A percentile compares a stretch with the other conserved stretches of the same genome.
Conservation (phyloP, 2,329 filamentous ascomycete genomes). For the Thielaviopsis ethacetica region DNA sequence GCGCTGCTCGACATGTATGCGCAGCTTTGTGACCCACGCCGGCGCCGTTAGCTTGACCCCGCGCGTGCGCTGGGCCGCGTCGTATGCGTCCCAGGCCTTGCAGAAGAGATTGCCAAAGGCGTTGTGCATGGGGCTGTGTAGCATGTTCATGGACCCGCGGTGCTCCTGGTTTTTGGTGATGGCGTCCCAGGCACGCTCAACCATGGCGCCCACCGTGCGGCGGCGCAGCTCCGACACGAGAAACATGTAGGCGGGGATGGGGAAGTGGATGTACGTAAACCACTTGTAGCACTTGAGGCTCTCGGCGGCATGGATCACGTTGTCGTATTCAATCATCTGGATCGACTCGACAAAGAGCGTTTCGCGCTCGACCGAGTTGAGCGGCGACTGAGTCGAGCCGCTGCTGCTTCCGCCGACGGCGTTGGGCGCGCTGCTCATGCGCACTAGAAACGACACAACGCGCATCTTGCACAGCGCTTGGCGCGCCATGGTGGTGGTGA, state of each 20-base stretch:
- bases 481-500: slow-evolving; percentile 40
- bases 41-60: slow-evolving; percentile 29
- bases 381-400: slow-evolving; percentile 15
- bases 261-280: slow-evolving; percentile 44
- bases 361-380: slow-evolving; percentile 33
- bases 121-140: slow-evolving; percentile 39
- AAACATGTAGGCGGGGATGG: slow-evolving; percentile 45
- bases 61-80: slow-evolving; percentile 27
- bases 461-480: slow-evolving; percentile 40
- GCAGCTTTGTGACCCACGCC: slow-evolving; percentile 30
- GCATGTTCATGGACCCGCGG: slow-evolving; percentile 30
- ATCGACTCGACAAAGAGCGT: slow-evolving; percentile 37
- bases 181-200: slow-evolving; percentile 41
- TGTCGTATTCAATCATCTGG: slow-evolving; percentile 43
- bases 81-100: slow-evolving; percentile 45
- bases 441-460: slow-evolving; percentile 35
- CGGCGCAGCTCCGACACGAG: slow-evolving; percentile 38
- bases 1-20: slow-evolving; percentile 26
- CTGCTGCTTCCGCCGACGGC: neutral
- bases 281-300: slow-evolving; percentile 36
- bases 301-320: slow-evolving; percentile 34
- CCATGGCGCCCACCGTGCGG: slow-evolving; percentile 35
- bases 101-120: slow-evolving; percentile 41
- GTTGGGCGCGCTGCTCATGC: slow-evolving; percentile 19
- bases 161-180: slow-evolving; percentile 38